Base-by-base conservation (phyloP, 2,329 filamentous ascomycete species). In the Penicillium sp. region DNA sequence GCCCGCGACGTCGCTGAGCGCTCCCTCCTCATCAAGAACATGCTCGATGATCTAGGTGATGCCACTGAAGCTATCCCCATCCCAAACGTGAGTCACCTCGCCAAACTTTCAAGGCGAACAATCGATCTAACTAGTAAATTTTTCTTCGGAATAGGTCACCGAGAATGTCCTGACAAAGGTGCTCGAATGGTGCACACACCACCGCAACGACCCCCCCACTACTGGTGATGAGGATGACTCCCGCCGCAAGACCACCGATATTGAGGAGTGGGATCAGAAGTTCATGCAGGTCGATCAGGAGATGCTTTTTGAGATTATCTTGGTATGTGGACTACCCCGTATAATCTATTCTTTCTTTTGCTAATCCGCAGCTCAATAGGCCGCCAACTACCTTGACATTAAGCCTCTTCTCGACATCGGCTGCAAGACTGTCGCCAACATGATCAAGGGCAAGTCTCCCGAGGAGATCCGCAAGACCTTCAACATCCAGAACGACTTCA, bases 281-380 rank as follows among this genome's bases (percentile, higher is more conserved):
- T 99, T 98, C 80, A 98, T 99, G 95, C 94, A 98, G 81, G 95
- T 99, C 19, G 95, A 99, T 78, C 95, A 99, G 76, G 95, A 99
- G 82, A 98, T 99, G 95, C 87, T 99, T 1, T 99, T 99, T 70
- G 95, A 99, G 84, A 98, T 99, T 75, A 99, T 99, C 71, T 86
- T 99, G 29, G 92, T 95, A 86, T 62, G 90, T 84, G 8, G 26
- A n/a, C 11, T 47, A 7, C 21, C 11, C 15, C 23, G 11, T 30
- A 21, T 49, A 35, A 9, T 21, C 4, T 38, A 29, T 48, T 15
- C 11, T 21, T 9, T 15, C 30, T 17, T n/a, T 9, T 56, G 5
- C 21, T 17, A 8, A 50, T 15, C 13, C 29, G 26, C 61, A 44
- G 53, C 46, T 9, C 26, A 56, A 58, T 69, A 95, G 91, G 95